Evolutionary conservation across 768 basidiomycete genomes (phyloP).

Genomic region (Tylopilus subfusipes): DNA sequence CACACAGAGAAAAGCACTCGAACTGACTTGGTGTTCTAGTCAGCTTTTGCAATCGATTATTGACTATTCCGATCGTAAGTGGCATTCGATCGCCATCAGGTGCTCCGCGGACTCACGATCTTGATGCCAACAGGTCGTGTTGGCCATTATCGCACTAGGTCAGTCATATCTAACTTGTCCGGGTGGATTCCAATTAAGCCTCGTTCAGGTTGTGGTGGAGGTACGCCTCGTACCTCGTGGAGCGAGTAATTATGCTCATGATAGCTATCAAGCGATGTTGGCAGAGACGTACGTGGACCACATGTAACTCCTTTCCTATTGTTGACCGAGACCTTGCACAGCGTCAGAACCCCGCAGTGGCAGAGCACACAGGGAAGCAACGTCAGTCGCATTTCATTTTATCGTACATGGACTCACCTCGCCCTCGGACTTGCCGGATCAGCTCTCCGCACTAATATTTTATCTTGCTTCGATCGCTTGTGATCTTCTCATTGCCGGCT

Average conservation of each 20-base stretch:
- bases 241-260: neutral
- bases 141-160: constrained; percentile 32
- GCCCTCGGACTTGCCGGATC: neutral
- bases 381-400: constrained; percentile 16
- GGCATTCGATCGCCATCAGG: neutral
- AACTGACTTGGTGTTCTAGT: constrained; percentile 20
- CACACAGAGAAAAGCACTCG: neutral
- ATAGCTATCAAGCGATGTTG: constrained; percentile 26
- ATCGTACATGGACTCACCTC: neutral
- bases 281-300: constrained; percentile 27
- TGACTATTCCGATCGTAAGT: constrained; percentile 34
- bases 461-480: constrained; percentile 34
- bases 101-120: neutral
- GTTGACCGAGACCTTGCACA: constrained; percentile 1
- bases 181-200: neutral
- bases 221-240: constrained; percentile 12
- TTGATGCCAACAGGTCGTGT: constrained; percentile 15
- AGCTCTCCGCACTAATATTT: constrained; percentile 33
- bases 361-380: constrained; percentile 30
- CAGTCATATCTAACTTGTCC: neutral
- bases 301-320: neutral
- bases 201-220: constrained; percentile 27
- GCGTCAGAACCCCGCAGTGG: constrained; percentile 32
- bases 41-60: constrained; percentile 28
- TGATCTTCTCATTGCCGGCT: constrained; percentile 33